Evolutionary conservation across 2,329 filamentous ascomycete genomes (phyloP).

Genomic region (Talaromyces marneffei): DNA sequence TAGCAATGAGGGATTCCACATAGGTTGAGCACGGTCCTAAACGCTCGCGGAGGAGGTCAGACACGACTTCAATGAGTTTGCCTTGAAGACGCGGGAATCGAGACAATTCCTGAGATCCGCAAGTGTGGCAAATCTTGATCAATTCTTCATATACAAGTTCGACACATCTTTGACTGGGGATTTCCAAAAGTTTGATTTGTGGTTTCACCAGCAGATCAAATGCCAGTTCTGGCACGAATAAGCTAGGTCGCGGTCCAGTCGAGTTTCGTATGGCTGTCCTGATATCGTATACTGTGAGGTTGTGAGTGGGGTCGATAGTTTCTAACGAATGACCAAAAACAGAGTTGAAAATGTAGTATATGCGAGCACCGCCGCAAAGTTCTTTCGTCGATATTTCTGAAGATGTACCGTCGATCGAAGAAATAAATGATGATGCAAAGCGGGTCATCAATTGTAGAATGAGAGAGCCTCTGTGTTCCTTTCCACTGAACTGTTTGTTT

Average conservation of each 20-base stretch:
- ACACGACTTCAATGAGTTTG: slow-evolving; percentile 97
- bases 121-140: slow-evolving; percentile 99
- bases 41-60: slow-evolving; percentile 85
- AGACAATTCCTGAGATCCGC: slow-evolving; percentile 87
- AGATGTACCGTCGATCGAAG: slow-evolving; percentile 96
- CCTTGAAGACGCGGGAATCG: slow-evolving; percentile 89
- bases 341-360: slow-evolving; percentile 99
- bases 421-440: slow-evolving; percentile 95
- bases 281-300: slow-evolving; percentile 90
- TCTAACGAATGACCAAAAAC: slow-evolving; percentile 96
- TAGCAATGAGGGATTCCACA: slow-evolving; percentile 93
- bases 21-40: slow-evolving; percentile 84
- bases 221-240: slow-evolving; percentile 95
- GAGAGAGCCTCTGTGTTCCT: slow-evolving; percentile 89
- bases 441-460: slow-evolving; percentile 97
- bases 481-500: slow-evolving; percentile 94
- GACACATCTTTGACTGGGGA: slow-evolving; percentile 91
- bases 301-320: slow-evolving; percentile 91
- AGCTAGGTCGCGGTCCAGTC: slow-evolving; percentile 85
- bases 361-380: slow-evolving; percentile 85
- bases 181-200: slow-evolving; percentile 93
- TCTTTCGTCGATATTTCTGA: slow-evolving; percentile 99
- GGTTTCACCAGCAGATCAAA: slow-evolving; percentile 97
- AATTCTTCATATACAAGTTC: slow-evolving; percentile 98
- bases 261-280: slow-evolving; percentile 97